A percentile compares a stretch with the other conserved stretches of the same genome.
phyloP scores from a whole-genome alignment of 176 grass and related monocot genomes.

The Triticum urartu region DNA sequence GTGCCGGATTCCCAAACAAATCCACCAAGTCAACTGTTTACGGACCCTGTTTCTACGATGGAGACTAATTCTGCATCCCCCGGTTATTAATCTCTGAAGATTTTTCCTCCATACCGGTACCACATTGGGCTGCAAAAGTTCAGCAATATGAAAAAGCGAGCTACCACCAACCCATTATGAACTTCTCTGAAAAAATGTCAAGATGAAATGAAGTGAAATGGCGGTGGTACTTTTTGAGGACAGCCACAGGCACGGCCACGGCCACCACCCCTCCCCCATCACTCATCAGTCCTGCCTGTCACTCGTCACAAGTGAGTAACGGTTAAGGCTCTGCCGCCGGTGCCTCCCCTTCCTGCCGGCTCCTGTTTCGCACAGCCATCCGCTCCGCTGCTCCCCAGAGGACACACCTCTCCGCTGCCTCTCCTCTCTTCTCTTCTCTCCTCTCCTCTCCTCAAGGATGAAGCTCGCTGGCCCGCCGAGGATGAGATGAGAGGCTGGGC shows the following conservation, averaged over 20 bases:
- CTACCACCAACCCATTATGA: not conserved
- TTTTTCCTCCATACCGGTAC: too few relatives aligned
- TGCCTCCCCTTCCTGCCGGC: slow-evolving; percentile 3
- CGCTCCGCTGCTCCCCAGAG: not conserved
- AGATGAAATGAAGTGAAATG: not conserved
- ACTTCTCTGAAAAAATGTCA: too few relatives aligned
- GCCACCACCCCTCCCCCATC: not conserved
- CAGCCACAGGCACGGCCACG: not conserved
- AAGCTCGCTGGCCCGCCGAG: slow-evolving; percentile 20
- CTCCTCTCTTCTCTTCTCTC: not conserved
- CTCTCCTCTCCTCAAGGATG: too few relatives aligned
- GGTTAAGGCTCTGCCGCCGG: slow-evolving; percentile 19
- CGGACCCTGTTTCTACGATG: not conserved
- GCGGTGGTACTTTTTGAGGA: not conserved
- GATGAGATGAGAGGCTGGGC: slow-evolving; percentile 50
- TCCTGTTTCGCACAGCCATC: not conserved
- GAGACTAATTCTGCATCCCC: not conserved
- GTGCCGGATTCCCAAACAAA: not conserved
- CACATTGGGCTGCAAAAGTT: too few relatives aligned
- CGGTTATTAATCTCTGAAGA: not conserved
- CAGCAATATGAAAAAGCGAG: not conserved
- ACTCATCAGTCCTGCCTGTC: not conserved
- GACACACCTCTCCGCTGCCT: not conserved
- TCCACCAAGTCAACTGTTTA: slow-evolving; percentile 27
- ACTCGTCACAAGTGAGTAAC: slow-evolving; percentile 10